Conservation (phyloP, 306 rosid genomes). For the Delonix regia region DNA sequence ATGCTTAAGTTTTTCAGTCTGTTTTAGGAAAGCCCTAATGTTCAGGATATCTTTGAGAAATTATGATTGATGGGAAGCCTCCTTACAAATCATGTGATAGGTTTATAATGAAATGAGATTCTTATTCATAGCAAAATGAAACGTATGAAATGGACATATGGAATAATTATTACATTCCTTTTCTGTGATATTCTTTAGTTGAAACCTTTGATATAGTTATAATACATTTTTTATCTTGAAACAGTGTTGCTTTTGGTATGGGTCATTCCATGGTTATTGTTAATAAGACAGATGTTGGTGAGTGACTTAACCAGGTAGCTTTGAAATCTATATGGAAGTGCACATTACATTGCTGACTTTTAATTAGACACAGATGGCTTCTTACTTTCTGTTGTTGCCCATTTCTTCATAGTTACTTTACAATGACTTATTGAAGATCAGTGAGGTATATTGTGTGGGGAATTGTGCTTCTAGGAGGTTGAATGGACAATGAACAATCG, state of each 20-base stretch:
- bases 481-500: neutral
- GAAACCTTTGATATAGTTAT: conserved; percentile 5
- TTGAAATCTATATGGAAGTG: neutral
- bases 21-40: neutral
- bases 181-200: neutral
- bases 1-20: neutral
- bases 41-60: neutral
- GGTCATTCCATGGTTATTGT: conserved; percentile 87
- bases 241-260: conserved; percentile 89
- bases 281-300: conserved; percentile 67
- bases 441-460: neutral
- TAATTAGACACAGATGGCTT: neutral
- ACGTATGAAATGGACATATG: neutral
- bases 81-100: neutral
- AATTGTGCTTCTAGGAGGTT: neutral
- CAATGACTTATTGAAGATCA: neutral
- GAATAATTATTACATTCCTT: neutral
- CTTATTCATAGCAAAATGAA: neutral
- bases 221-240: conserved; percentile 31
- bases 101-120: neutral
- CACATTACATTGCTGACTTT: neutral
- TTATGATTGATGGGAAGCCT: neutral
- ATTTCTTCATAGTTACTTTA: neutral
- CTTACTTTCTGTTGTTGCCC: neutral
- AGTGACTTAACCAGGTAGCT: conserved; percentile 82